A percentile compares a stretch with the other conserved stretches of the same genome.
phyloP scores from a whole-genome alignment of 1,139 yeast genomes.

The Pichia sorboxylosa region DNA sequence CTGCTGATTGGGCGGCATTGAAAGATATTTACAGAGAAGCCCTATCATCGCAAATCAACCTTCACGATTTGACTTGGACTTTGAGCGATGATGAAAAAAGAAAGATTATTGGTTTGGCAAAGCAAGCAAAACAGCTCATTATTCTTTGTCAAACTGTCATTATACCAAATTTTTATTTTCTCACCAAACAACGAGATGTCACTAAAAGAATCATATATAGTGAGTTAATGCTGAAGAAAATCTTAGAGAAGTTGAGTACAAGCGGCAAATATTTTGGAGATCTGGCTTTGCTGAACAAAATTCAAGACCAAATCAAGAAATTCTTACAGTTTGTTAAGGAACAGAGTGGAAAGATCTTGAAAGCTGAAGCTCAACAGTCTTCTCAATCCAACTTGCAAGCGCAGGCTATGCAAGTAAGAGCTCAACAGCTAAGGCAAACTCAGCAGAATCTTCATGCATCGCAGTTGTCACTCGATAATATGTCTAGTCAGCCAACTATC shows the following conservation, averaged over 20 bases:
- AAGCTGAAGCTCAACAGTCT: conserved; percentile 27
- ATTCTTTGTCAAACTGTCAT: conserved; percentile 57
- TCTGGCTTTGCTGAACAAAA: conserved; percentile 58
- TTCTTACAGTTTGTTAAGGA: conserved; percentile 65
- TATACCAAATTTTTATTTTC: conserved; percentile 63
- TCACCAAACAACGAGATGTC: conserved; percentile 64
- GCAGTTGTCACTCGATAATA: background rate
- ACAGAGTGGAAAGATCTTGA: conserved; percentile 26
- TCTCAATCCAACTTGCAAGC: too few species aligned
- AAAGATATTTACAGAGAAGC: conserved; percentile 60
- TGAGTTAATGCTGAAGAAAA: conserved; percentile 68
- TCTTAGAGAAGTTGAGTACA: conserved; percentile 54
- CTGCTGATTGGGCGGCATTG: conserved; percentile 42
- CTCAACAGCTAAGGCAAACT: conserved; percentile 1
- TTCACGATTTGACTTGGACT: conserved; percentile 52
- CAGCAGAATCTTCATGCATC: conserved; percentile 1
- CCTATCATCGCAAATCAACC: conserved; percentile 49
- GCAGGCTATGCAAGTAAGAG: conserved; percentile 6
- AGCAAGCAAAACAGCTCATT: conserved; percentile 49
- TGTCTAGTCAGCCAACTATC: background rate
- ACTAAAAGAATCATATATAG: conserved; percentile 68
- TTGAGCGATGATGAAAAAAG: conserved; percentile 55
- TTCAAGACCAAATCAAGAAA: conserved; percentile 60
- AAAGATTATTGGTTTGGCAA: conserved; percentile 47
- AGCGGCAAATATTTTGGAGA: conserved; percentile 55